Conservation (phyloP, 2,329 filamentous ascomycete genomes). For the Xylaria sp. region DNA sequence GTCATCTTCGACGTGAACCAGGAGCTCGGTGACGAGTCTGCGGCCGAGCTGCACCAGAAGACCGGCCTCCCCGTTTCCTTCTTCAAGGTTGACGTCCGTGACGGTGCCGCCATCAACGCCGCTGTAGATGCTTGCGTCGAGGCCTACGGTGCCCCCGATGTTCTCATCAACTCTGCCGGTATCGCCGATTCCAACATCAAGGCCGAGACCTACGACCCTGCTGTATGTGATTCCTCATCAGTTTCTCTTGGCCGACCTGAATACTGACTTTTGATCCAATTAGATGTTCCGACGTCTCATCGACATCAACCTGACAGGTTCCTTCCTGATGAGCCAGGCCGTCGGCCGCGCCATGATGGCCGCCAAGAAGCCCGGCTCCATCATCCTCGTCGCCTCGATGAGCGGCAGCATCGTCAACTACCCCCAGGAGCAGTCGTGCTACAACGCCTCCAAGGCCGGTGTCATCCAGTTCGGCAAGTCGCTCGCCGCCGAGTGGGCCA, state of each 20-base stretch:
- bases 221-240: constrained; percentile 45
- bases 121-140: constrained; percentile 73
- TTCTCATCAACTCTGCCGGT: constrained; percentile 82
- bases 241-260: neutral
- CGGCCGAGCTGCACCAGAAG: constrained; percentile 75
- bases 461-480: constrained; percentile 83
- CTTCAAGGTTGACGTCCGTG: constrained; percentile 82
- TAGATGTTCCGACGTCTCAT: constrained; percentile 80
- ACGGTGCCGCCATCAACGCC: constrained; percentile 74
- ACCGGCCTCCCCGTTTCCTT: constrained; percentile 79
- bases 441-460: constrained; percentile 86
- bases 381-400: constrained; percentile 83
- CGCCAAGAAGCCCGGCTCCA: constrained; percentile 75
- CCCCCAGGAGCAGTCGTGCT: constrained; percentile 83
- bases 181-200: constrained; percentile 88
- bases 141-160: constrained; percentile 75
- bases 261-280: neutral
- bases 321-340: constrained; percentile 80
- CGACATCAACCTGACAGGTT: constrained; percentile 84
- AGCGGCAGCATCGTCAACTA: constrained; percentile 87
- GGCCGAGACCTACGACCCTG: constrained; percentile 78
- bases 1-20: constrained; percentile 82
- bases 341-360: constrained; percentile 78
- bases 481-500: constrained; percentile 85
- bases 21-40: constrained; percentile 75